These are phyloP conservation scores for Pseudomonodictys pantanalensis DNA, from an alignment of 495 filamentous ascomycete genomes.

Conservation along the genomic window DNA sequence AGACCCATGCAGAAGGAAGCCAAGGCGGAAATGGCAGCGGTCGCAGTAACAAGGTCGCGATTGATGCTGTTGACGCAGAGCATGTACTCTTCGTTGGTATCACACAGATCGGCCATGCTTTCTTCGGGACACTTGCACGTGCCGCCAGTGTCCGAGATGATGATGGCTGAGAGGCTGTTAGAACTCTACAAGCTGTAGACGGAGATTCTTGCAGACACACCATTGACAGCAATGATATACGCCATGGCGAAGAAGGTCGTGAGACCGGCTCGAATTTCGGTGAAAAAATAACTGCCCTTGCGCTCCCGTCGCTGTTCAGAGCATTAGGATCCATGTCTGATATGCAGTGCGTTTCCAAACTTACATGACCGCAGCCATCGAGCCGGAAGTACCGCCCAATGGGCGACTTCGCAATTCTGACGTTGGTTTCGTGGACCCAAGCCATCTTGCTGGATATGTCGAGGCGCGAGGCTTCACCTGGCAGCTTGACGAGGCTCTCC, in stretches of 20 bases:
- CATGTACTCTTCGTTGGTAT: slow-evolving; percentile 56
- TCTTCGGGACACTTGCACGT: slow-evolving; percentile 66
- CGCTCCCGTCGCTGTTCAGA: slow-evolving; percentile 55
- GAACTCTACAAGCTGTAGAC: neutral
- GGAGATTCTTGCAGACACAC: neutral
- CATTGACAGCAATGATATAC: slow-evolving; percentile 72
- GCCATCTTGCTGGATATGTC: slow-evolving; percentile 32
- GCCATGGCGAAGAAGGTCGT: slow-evolving; percentile 88
- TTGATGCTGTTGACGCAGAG: slow-evolving; percentile 65
- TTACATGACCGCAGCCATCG: slow-evolving; percentile 71
- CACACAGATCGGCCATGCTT: slow-evolving; percentile 51
- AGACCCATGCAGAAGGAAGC: slow-evolving; percentile 73
- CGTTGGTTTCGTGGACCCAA: slow-evolving; percentile 55
- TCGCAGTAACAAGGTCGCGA: slow-evolving; percentile 74
- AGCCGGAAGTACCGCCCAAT: slow-evolving; percentile 72
- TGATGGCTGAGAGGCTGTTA: slow-evolving; percentile 37
- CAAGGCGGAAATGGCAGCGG: slow-evolving; percentile 71
- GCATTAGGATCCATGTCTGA: neutral
- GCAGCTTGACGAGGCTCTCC: too few relatives aligned
- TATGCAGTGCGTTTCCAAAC: slow-evolving; percentile 25
- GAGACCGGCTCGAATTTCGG: slow-evolving; percentile 72
- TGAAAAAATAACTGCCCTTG: slow-evolving; percentile 73
- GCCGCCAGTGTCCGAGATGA: slow-evolving; percentile 64
- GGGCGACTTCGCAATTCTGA: slow-evolving; percentile 53
- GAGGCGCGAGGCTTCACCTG: neutral